Percentiles rank a stretch among this genome's conserved stretches.
Conservation (phyloP, 2,329 filamentous ascomycete genomes). For the Thelonectria blattea region DNA sequence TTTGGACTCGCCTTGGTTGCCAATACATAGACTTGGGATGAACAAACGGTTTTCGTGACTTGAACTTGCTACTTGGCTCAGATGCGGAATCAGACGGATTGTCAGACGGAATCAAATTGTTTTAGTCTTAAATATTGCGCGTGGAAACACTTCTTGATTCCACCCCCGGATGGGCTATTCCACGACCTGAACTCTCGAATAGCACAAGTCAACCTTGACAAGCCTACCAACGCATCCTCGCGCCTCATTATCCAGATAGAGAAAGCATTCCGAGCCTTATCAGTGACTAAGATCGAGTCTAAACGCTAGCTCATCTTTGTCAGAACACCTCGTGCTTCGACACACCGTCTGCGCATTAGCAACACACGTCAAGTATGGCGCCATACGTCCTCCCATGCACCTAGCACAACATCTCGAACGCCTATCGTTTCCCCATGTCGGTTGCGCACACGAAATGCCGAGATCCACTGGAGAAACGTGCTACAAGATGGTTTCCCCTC, state of each 20-base stretch:
- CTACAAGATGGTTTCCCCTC: constrained; percentile 12
- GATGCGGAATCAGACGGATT: too few species aligned
- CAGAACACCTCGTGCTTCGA: neutral
- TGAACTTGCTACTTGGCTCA: too few species aligned
- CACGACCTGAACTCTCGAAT: neutral
- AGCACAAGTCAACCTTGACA: neutral
- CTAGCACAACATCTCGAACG: neutral
- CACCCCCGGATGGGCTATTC: neutral
- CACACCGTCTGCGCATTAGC: constrained; percentile 21
- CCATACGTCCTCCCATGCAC: constrained; percentile 20
- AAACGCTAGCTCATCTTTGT: constrained; percentile 4
- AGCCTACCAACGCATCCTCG: neutral
- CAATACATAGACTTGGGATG: neutral
- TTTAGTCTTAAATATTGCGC: too few species aligned
- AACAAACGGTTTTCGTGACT: too few species aligned
- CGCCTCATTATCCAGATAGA: neutral
- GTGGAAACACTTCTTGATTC: neutral
- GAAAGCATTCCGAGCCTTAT: neutral
- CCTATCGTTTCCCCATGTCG: neutral
- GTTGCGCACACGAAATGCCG: constrained; percentile 5
- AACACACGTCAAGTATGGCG: constrained; percentile 29
- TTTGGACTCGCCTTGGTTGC: neutral
- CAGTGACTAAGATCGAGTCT: neutral
- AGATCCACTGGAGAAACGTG: constrained; percentile 7
- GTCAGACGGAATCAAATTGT: too few species aligned